Conservation (phyloP, 306 rosid genomes). For the Lotus japonicus region DNA sequence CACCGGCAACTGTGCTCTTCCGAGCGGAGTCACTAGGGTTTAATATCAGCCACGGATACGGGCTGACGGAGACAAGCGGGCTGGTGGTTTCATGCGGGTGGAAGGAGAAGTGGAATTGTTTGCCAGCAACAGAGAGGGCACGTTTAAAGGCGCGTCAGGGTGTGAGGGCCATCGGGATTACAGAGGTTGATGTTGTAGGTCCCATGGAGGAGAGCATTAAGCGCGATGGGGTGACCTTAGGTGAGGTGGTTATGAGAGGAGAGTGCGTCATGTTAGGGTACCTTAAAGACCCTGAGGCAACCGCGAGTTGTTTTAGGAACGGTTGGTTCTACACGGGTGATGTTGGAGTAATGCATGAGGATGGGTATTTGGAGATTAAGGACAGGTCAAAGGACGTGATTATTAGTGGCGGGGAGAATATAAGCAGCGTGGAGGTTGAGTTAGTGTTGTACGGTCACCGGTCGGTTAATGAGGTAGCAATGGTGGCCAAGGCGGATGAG, state of each 20-base stretch:
- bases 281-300: slow-evolving; percentile 44
- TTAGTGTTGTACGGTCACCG: slow-evolving; percentile 46
- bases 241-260: slow-evolving; percentile 58
- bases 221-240: slow-evolving; percentile 36
- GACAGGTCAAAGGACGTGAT: slow-evolving; percentile 74
- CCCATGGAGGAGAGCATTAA: slow-evolving; percentile 30
- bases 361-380: slow-evolving; percentile 65
- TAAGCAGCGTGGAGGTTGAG: slow-evolving; percentile 80
- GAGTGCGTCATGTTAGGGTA: slow-evolving; percentile 57
- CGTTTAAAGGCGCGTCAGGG: slow-evolving; percentile 67
- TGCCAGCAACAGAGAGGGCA: slow-evolving; percentile 61
- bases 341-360: slow-evolving; percentile 62
- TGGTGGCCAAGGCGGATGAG: slow-evolving; percentile 64
- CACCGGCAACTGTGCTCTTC: slow-evolving; percentile 41
- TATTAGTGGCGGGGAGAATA: slow-evolving; percentile 72
- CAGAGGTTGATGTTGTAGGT: slow-evolving; percentile 47
- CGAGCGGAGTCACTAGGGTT: slow-evolving; percentile 53
- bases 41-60: slow-evolving; percentile 54
- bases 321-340: slow-evolving; percentile 78
- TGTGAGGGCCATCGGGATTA: slow-evolving; percentile 39
- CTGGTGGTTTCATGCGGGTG: slow-evolving; percentile 52
- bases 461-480: slow-evolving; percentile 64
- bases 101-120: slow-evolving; percentile 49
- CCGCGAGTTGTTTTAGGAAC: slow-evolving; percentile 24
- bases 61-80: slow-evolving; percentile 53